These are phyloP conservation scores for Candida ovalis DNA, from an alignment of 805 yeast species.

Conservation along the genomic window DNA sequence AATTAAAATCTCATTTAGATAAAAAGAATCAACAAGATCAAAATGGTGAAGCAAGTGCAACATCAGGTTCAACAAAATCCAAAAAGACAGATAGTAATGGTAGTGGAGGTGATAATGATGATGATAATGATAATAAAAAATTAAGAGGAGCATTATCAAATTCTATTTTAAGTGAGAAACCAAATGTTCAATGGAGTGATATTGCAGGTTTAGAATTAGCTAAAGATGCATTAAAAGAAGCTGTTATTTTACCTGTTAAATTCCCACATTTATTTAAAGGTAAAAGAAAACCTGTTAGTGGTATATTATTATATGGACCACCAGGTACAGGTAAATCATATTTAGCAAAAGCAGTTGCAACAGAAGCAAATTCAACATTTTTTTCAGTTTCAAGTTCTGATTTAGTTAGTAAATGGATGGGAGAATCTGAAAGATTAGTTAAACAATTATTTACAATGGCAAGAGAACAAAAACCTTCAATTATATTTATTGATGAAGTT, in stretches of 20 bases:
- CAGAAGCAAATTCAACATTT: slow-evolving; percentile 96
- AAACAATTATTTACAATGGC: slow-evolving; percentile 96
- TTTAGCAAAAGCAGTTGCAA: slow-evolving; percentile 96
- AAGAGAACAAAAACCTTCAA: slow-evolving; percentile 91
- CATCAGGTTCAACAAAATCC: slow-evolving; percentile 56
- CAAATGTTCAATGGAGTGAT: slow-evolving; percentile 91
- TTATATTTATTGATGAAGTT: slow-evolving; percentile 95
- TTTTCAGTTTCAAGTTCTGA: slow-evolving; percentile 96
- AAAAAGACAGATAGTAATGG: slow-evolving; percentile 37
- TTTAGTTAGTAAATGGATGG: slow-evolving; percentile 98
- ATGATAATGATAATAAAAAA: slow-evolving; percentile 81
- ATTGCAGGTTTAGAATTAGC: slow-evolving; percentile 95
- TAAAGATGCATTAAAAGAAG: slow-evolving; percentile 94
- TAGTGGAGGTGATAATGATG: slow-evolving; percentile 53
- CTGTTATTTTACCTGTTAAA: slow-evolving; percentile 92
- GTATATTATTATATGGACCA: slow-evolving; percentile 84
- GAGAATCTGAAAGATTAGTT: slow-evolving; percentile 94
- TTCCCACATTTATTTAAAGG: slow-evolving; percentile 96
- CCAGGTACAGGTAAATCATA: slow-evolving; percentile 99
- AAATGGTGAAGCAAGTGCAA: slow-evolving; percentile 48
- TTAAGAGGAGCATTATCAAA: slow-evolving; percentile 87
- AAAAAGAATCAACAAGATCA: slow-evolving; percentile 44
- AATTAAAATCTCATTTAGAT: slow-evolving; percentile 83
- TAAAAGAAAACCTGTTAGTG: slow-evolving; percentile 87
- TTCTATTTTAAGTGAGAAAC: slow-evolving; percentile 86